Percentiles rank a stretch among this genome's conserved stretches.
Conservation (phyloP, 78 protist genomes). For the Planoprotostelium fungivorum region DNA sequence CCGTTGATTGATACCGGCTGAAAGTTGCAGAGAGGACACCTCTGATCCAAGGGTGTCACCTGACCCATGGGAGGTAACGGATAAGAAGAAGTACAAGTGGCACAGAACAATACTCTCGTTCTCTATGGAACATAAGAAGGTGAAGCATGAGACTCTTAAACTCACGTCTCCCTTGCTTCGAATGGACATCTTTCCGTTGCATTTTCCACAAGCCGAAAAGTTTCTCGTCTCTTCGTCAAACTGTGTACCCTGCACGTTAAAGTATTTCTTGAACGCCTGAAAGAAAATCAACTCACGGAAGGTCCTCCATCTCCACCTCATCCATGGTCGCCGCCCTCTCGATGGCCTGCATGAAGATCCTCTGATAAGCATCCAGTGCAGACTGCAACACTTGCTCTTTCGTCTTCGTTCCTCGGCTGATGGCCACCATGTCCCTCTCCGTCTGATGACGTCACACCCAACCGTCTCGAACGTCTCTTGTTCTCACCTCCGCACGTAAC, state of each 20-base stretch:
- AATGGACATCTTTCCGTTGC: conserved; percentile 11
- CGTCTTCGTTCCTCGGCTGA: conserved; percentile 26
- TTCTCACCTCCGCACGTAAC: conserved; percentile 53
- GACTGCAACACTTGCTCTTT: conserved; percentile 33
- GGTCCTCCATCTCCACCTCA: background rate
- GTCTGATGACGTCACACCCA: no score
- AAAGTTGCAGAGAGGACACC: conserved; percentile 42
- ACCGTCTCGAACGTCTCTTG: conserved; percentile 6
- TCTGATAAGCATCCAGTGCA: conserved; percentile 26
- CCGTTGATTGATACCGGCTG: background rate
- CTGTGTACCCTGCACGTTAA: conserved; percentile 4
- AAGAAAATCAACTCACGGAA: no score
- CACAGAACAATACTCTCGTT: conserved; percentile 13
- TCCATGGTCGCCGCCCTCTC: conserved; percentile 23
- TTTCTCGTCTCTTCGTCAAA: background rate
- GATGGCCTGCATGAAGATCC: conserved; percentile 21
- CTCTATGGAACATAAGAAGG: background rate
- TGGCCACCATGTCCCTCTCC: conserved; percentile 45
- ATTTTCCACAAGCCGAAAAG: conserved; percentile 52
- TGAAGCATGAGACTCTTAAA: background rate
- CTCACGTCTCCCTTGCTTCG: conserved; percentile 14
- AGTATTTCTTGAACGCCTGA: conserved; percentile 24
- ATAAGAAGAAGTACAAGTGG: background rate
- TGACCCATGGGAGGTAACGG: conserved; percentile 30
- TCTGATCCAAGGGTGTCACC: background rate